Evolutionary conservation across 768 basidiomycete species (phyloP).

Genomic region (Kwoniella bestiolae): DNA sequence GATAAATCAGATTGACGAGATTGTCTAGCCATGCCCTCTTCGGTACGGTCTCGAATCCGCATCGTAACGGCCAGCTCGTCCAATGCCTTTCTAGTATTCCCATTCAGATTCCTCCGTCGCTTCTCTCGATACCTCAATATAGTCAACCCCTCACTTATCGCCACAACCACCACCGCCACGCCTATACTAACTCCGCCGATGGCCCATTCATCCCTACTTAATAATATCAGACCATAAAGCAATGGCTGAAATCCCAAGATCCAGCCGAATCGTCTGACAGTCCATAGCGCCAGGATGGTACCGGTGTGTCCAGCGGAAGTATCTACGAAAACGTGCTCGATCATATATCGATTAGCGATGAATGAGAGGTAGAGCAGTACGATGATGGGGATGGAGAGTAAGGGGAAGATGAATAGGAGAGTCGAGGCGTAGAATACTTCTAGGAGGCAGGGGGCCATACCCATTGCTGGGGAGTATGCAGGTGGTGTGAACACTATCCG

Average conservation of each 20-base stretch:
- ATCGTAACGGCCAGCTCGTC: slow-evolving; percentile 14
- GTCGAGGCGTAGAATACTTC: slow-evolving; percentile 73
- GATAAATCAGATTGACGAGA: slow-evolving; percentile 59
- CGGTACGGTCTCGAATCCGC: no score
- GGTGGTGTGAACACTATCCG: slow-evolving; percentile 70
- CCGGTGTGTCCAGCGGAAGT: slow-evolving; percentile 68
- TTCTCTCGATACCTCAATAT: slow-evolving; percentile 37
- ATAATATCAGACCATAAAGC: slow-evolving; percentile 72
- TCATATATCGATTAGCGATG: slow-evolving; percentile 73
- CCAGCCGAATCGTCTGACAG: slow-evolving; percentile 73
- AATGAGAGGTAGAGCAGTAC: slow-evolving; percentile 63
- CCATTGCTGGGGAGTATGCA: slow-evolving; percentile 71
- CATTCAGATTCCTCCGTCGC: background rate
- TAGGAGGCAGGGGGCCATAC: slow-evolving; percentile 68
- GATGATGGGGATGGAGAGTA: slow-evolving; percentile 72
- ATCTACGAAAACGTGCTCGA: slow-evolving; percentile 76
- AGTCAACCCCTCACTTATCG: slow-evolving; percentile 69
- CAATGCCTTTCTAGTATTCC: slow-evolving; percentile 5
- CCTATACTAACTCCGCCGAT: slow-evolving; percentile 71
- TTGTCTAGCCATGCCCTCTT: slow-evolving; percentile 64
- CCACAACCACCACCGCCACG: slow-evolving; percentile 61
- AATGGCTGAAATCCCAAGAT: slow-evolving; percentile 73
- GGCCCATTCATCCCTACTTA: slow-evolving; percentile 71
- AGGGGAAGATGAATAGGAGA: slow-evolving; percentile 75
- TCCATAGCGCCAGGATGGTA: slow-evolving; percentile 67